Evolutionary conservation across 164 flowering plant species (phyloP), one percentile per base, ranked within the genome.

Genomic region (Santalum album): DNA sequence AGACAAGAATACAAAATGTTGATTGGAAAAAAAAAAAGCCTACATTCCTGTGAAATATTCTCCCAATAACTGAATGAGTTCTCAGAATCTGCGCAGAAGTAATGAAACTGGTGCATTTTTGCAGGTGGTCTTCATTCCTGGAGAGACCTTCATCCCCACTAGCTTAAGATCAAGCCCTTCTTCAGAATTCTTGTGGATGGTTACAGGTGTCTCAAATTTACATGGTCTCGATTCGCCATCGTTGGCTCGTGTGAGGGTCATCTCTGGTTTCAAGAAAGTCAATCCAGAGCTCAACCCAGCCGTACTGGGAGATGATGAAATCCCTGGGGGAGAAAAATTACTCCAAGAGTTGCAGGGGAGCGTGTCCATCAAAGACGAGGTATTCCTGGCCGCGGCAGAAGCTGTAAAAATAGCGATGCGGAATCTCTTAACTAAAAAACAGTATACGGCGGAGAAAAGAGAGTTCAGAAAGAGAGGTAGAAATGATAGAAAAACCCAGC

Each of bases 331-430:
- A 29, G 67, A 59, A 24, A 69, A 77, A 60, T 65, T 88, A 42
- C 82, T 90, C 14, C 78, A 79, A 60, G 69, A 66, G 55, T 64
- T 92, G 76, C 96, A 88, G 61, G 95, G 96, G 43, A 74, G 74
- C 47, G 25, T 75, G n/a, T 63, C 69, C 1, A 59, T 78, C 5
- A 84, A 69, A 14, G 66, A 73, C 54, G 74, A 79, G 32, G 74
- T 73, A 3, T 70, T 82, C 43, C 58, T 65, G 17, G 80, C 77
- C 3, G 89, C 89, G 36, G 81, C 96, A 4, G 89, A 86, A 62
- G 90, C 98, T 15, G 77, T 88, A 35, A 83, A 79, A 65, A 72
- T 63, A 16, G 80, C 96, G 42, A 77, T 92, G 90, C 74, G 74
- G 58, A 86, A 76, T 66, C 65, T 88, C 59, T 59, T 86, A 40